Base-by-base conservation (phyloP, 2,329 filamentous ascomycete genomes). In the Venturia oleaginea region DNA sequence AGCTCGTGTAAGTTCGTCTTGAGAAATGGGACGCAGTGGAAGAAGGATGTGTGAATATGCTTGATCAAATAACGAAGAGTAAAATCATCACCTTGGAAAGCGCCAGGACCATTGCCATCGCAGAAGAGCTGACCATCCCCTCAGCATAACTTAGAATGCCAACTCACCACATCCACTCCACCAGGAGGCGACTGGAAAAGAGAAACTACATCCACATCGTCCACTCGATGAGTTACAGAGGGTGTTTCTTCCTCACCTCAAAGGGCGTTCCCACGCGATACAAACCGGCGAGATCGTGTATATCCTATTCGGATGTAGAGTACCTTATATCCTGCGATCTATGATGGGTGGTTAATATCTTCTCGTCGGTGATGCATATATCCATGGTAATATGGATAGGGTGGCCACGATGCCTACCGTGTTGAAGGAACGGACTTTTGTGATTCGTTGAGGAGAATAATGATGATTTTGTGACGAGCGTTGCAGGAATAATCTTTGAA, bases 351-450 rank as follows among this genome's bases (percentile, higher is more conserved):
- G 40, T 2, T 22, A 42, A n/a, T 48, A n/a, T 11, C 5, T 62
- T 13, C 32, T 62, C 2, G 38, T 62, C 8, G 60, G 60, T 19
- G 60, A 62, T 42, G 60, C 60, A 10, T 62, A 62, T 24, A 46
- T 62, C 34, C 60, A 62, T 24, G 60, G 40, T 24, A 48, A 59
- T 22, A 62, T 62, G 60, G 32, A 62, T 48, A 32, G 60, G 10
- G 34, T 59, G 40, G 60, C 38, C 27, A 60, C 32, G 57, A 22
- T 2, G 22, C 15, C 22, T 3, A n/a, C n/a, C n/a, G 27, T 7
- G 10, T 22, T 60, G 24, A 34, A 60, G 57, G 27, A 60, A 37
- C 24, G 32, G 15, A 37, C 2, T 32, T 60, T 27, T 38, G 19
- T 27, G 13, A 34, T 60, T 22, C 57, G n/a, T 38, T 60, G 57